Percentiles rank a stretch among this genome's conserved stretches.
These are phyloP conservation scores for Pythium monospermum DNA, from an alignment of 352 stramenopile genomes.

Conservation along the genomic window DNA sequence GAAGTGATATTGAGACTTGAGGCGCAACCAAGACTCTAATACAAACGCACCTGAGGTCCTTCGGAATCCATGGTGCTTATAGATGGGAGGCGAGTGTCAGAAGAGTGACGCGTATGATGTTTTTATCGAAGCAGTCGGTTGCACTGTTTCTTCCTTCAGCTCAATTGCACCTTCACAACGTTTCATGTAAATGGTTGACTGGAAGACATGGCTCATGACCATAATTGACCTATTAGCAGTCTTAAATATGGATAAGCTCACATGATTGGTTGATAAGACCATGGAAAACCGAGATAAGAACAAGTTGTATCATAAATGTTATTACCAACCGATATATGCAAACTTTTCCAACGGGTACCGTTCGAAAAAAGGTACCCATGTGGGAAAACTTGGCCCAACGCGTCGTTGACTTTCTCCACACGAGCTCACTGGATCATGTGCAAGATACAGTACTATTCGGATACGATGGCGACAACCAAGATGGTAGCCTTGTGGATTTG, in stretches of 20 bases:
- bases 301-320: too few species aligned
- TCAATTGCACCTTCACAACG: constrained; percentile 17
- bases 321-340: too few species aligned
- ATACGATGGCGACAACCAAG: too few species aligned
- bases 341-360: too few species aligned
- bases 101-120: not conserved
- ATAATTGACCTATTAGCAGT: constrained; percentile 15
- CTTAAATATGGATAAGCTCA: not conserved
- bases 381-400: too few species aligned
- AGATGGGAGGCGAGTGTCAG: not conserved
- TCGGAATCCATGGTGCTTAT: constrained; percentile 28
- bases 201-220: constrained; percentile 20
- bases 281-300: too few species aligned
- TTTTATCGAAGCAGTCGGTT: not conserved
- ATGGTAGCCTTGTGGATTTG: too few species aligned
- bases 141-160: constrained; percentile 1
- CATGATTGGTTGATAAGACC: constrained; percentile 14
- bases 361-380: too few species aligned
- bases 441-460: too few species aligned
- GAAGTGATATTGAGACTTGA: not conserved
- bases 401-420: too few species aligned
- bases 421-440: too few species aligned
- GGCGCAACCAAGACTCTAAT: not conserved
- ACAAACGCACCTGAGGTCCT: constrained; percentile 29
- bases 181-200: constrained; percentile 27